Percentiles rank a stretch among this genome's conserved stretches.
phyloP scores from a whole-genome alignment of 2,329 filamentous ascomycete species.

The Apiospora hydei region DNA sequence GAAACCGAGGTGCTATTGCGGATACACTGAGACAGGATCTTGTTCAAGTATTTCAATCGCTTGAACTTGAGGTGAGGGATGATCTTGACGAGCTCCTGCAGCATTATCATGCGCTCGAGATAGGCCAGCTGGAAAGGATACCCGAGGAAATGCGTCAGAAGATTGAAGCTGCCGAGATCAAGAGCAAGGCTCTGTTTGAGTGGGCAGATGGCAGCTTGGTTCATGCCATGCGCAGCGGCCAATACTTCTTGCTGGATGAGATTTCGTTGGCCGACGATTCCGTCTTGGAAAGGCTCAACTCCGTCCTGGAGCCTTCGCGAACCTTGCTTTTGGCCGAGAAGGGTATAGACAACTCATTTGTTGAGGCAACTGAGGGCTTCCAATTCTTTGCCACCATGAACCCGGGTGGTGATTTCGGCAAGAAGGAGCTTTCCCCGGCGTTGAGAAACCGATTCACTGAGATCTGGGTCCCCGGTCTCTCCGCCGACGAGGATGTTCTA shows the following conservation, averaged over 20 bases:
- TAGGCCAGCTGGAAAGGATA: constrained; percentile 52
- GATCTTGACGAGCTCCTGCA: constrained; percentile 64
- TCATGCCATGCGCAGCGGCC: constrained; percentile 87
- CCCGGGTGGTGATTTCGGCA: constrained; percentile 96
- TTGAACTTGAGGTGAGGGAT: constrained; percentile 50
- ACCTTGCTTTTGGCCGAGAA: constrained; percentile 93
- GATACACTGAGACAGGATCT: constrained; percentile 72
- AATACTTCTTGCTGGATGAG: constrained; percentile 94
- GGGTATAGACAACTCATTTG: constrained; percentile 81
- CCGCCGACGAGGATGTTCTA: constrained; percentile 83
- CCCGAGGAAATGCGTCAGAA: constrained; percentile 55
- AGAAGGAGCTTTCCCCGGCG: constrained; percentile 94
- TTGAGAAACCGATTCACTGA: constrained; percentile 97
- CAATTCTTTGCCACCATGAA: constrained; percentile 99
- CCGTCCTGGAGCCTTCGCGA: constrained; percentile 87
- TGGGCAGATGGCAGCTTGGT: constrained; percentile 96
- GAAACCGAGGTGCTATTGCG: constrained; percentile 80
- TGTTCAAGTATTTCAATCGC: constrained; percentile 48
- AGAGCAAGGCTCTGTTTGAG: constrained; percentile 88
- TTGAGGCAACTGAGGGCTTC: constrained; percentile 80
- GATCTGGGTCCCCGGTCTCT: constrained; percentile 94
- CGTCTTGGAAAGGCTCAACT: constrained; percentile 94
- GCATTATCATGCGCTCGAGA: constrained; percentile 62
- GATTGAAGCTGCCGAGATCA: constrained; percentile 59
- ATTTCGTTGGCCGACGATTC: constrained; percentile 98